Evolutionary conservation across 139 green algal species (phyloP), one percentile per base, ranked within the genome.

Genomic region (Picochlorum sp.): DNA sequence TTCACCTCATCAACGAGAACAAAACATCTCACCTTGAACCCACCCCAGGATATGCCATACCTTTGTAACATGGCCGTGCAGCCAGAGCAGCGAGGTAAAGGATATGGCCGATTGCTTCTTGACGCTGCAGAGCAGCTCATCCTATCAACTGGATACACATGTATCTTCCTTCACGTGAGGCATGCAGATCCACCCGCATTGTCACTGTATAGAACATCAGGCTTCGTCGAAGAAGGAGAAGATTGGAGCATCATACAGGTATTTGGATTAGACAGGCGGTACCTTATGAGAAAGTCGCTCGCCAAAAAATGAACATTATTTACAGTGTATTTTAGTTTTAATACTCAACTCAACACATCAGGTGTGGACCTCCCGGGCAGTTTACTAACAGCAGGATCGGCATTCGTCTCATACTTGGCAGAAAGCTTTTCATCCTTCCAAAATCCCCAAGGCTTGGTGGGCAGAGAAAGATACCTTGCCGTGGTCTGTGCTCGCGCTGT

Each of bases 31-130:
- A 85, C 78, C 1, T 66, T 87, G 4, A 78, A 86, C 24, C 59
- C 79, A 28, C 45, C 59, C 47, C 77, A 83, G 77, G 62, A 79
- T n/a, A 77, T 77, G 34, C 71, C 68, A 1, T 90, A 90, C 69
- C 41, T 90, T n/a, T 88, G 77, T 68, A 90, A 90, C 71, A 90
- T 90, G 82, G 82, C 82, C 1, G 72, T 86, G 3, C 47, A 57
- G 2, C 45, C 49, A 18, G 30, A 57, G 1, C 69, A 65, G 10
- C 56, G 75, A 30, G 57, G 82, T 1, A 63, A 57, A 47, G 83
- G 83, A 28, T 70, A 81, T 47, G 83, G 77, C 26, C 65, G 26
- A 2, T 23, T 38, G 31, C 70, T 90, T 15, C 57, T 89, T 56
- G 45, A 52, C 16, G 81, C 82, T 2, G 74, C 70, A 18, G 82